These are phyloP conservation scores for Quercus aquifolioides DNA, from an alignment of 306 rosid species.

Conservation along the genomic window DNA sequence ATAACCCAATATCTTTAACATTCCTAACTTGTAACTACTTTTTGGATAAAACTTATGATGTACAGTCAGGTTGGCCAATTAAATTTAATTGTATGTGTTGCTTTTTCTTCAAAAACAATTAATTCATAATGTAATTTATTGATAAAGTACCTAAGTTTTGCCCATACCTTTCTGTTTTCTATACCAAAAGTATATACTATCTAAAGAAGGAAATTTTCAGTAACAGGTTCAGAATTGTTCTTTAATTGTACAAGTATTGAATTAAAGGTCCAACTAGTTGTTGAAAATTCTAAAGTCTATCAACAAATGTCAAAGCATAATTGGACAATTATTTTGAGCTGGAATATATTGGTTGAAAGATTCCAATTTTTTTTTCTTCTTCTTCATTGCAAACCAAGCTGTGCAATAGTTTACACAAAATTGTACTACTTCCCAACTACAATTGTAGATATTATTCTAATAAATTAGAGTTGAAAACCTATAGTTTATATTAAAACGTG, in stretches of 20 bases:
- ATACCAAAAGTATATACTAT: no score
- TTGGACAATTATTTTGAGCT: background rate
- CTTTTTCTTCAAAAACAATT: no score
- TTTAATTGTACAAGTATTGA: background rate
- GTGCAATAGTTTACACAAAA: conserved; percentile 1
- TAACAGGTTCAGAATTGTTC: background rate
- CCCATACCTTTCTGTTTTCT: no score
- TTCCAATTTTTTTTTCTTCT: background rate
- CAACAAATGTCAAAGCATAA: background rate
- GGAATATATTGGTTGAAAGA: background rate
- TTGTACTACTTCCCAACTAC: background rate
- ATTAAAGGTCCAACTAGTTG: background rate
- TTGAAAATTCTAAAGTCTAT: background rate
- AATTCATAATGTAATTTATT: no score
- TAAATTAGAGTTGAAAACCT: background rate
- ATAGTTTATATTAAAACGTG: conserved; percentile 35
- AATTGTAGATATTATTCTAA: background rate
- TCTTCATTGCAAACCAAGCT: conserved; percentile 6
- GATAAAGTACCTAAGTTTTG: no score
- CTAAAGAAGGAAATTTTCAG: no score
- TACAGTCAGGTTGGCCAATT: no score
- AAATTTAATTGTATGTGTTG: no score
- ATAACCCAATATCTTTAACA: no score
- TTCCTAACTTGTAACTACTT: no score
- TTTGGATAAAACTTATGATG: no score